Evolutionary conservation across 2,329 filamentous ascomycete species (phyloP).

Genomic region (Cercospora sojina): DNA sequence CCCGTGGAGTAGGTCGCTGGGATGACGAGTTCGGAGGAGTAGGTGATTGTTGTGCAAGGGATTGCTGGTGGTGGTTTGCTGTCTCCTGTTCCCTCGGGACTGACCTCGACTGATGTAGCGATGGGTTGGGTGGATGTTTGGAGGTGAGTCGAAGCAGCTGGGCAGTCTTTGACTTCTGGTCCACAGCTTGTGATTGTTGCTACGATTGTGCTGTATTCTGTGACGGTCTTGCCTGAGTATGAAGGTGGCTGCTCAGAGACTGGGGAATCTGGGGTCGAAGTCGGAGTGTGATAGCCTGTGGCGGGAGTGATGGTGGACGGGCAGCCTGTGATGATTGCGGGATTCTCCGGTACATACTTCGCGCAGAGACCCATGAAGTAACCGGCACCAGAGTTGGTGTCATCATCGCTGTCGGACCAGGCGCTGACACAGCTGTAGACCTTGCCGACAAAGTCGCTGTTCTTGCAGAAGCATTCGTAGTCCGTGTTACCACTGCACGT

Average conservation of each 20-base stretch:
- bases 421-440: conserved; percentile 80
- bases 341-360: conserved; percentile 69
- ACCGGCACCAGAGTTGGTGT: conserved; percentile 68
- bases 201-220: conserved; percentile 30
- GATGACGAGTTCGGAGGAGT: conserved; percentile 39
- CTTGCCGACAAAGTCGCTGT: conserved; percentile 69
- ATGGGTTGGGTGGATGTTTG: conserved; percentile 20
- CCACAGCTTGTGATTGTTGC: conserved; percentile 45
- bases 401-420: conserved; percentile 65
- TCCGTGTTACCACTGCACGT: conserved; percentile 84
- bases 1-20: conserved; percentile 41
- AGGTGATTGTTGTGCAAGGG: conserved; percentile 45
- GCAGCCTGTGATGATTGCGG: conserved; percentile 77
- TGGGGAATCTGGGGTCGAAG: conserved; percentile 16
- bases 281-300: conserved; percentile 30
- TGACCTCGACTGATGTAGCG: conserved; percentile 23
- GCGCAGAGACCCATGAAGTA: conserved; percentile 94
- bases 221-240: conserved; percentile 20
- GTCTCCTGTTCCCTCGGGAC: conserved; percentile 12
- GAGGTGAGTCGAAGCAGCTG: conserved; percentile 27
- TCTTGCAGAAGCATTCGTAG: conserved; percentile 80
- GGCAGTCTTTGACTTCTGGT: conserved; percentile 41
- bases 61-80: conserved; percentile 26
- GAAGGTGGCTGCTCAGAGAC: conserved; percentile 11
- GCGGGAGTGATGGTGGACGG: conserved; percentile 58